Evolutionary conservation across 2,329 filamentous ascomycete species (phyloP).

Genomic region (Lachnellula hyalina): DNA sequence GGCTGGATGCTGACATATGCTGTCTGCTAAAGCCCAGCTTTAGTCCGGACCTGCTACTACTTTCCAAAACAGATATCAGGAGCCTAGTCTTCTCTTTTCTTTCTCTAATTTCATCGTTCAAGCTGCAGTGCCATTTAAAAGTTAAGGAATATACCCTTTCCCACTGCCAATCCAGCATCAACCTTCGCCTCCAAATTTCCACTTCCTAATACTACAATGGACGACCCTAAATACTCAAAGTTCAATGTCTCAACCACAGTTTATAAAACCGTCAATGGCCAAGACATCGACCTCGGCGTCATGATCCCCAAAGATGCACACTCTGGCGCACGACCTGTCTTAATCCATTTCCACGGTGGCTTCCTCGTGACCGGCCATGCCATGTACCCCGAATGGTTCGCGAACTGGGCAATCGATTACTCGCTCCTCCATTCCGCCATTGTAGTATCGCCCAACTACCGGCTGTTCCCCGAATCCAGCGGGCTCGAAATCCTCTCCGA

Average conservation of each 20-base stretch:
- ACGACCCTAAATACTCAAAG: constrained; percentile 11
- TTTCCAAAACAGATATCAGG: neutral
- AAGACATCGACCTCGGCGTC: constrained; percentile 17
- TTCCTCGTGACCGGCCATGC: constrained; percentile 15
- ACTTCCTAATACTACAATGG: constrained; percentile 1
- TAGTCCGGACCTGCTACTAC: neutral
- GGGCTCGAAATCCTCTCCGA: constrained; percentile 44
- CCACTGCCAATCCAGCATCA: too few species aligned
- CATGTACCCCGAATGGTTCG: constrained; percentile 25
- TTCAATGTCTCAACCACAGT: constrained; percentile 15
- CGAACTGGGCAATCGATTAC: constrained; percentile 26
- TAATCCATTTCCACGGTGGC: constrained; percentile 21
- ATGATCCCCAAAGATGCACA: constrained; percentile 17
- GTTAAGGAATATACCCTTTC: too few species aligned
- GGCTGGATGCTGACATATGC: too few species aligned
- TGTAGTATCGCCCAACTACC: constrained; percentile 40
- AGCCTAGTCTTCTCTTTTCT: neutral
- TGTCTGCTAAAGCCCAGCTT: too few species aligned
- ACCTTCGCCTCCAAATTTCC: too few species aligned
- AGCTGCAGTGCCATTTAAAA: too few species aligned
- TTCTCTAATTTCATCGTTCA: neutral
- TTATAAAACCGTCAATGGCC: constrained; percentile 20
- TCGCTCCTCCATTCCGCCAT: constrained; percentile 33
- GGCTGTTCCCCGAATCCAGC: constrained; percentile 45
- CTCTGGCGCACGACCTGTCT: constrained; percentile 13